A percentile compares a stretch with the other conserved stretches of the same genome.
Conservation (phyloP, 306 rosid genomes). For the Sindora glabra region DNA sequence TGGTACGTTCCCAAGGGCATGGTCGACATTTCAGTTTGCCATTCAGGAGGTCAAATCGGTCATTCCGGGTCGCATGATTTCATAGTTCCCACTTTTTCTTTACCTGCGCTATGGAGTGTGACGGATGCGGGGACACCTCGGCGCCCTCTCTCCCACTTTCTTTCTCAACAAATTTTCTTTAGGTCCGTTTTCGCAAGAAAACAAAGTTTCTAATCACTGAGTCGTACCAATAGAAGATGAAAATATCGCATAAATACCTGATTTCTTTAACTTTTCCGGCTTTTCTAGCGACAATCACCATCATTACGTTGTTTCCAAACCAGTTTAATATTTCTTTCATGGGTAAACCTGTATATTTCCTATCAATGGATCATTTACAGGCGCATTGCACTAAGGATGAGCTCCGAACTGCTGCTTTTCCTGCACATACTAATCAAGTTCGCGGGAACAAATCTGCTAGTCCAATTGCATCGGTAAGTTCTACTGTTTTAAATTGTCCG, state of each 20-base stretch:
- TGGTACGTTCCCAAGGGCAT: not conserved
- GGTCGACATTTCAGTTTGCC: not conserved
- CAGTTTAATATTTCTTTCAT: not conserved
- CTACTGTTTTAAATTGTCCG: not conserved
- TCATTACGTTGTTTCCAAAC: slow-evolving; percentile 2
- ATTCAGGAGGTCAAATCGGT: slow-evolving; percentile 1
- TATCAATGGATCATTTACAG: not conserved
- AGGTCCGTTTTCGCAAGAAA: not conserved
- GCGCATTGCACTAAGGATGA: not conserved
- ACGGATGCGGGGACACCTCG: not conserved
- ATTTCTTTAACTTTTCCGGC: not conserved
- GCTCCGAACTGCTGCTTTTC: not conserved
- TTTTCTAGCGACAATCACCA: not conserved
- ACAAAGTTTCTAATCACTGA: not conserved
- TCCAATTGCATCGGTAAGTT: slow-evolving; percentile 4
- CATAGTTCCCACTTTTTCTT: not conserved
- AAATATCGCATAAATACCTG: not conserved
- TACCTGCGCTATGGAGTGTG: too few species aligned
- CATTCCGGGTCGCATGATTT: not conserved
- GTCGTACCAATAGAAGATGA: not conserved
- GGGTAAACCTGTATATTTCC: not conserved
- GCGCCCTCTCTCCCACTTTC: not conserved
- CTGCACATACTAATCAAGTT: not conserved
- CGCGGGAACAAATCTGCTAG: not conserved
- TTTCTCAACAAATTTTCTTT: not conserved